Percentiles rank a stretch among this genome's conserved stretches.
Evolutionary conservation across 139 green algal genomes (phyloP).

Genomic region (Tetraselmis chui): DNA sequence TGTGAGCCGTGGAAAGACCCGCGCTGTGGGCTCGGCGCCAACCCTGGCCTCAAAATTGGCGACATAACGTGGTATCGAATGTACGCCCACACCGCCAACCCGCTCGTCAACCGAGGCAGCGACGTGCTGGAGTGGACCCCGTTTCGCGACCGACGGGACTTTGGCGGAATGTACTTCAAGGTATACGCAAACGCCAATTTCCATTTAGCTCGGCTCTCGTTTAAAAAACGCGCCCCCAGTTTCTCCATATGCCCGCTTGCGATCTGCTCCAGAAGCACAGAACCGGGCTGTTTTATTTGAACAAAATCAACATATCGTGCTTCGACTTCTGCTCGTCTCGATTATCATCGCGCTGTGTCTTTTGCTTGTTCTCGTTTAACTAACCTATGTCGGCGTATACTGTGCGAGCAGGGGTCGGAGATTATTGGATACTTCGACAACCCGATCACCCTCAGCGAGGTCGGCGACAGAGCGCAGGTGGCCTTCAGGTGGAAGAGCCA

Average conservation of each 20-base stretch:
- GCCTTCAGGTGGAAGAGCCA: background rate
- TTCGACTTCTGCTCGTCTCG: background rate
- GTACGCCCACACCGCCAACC: background rate
- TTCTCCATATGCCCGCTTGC: background rate
- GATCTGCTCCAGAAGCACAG: too few species aligned
- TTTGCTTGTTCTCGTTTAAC: background rate
- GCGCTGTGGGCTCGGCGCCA: background rate
- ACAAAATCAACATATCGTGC: too few species aligned
- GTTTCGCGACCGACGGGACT: background rate
- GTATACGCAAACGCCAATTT: background rate
- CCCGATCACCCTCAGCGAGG: background rate
- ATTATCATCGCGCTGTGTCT: background rate
- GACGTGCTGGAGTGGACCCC: background rate
- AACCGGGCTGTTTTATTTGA: too few species aligned
- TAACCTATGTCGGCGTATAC: too few species aligned
- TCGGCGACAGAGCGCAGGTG: background rate
- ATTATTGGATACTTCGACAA: background rate
- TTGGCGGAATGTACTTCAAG: background rate
- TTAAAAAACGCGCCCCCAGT: background rate
- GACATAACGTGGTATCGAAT: background rate
- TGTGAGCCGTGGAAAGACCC: background rate
- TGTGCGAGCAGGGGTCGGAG: background rate
- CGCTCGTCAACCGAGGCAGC: background rate
- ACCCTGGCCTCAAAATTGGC: background rate
- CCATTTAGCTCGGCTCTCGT: background rate